These are phyloP conservation scores for Ustilago curta DNA, from an alignment of 1,284 basidiomycete species.

Conservation along the genomic window DNA sequence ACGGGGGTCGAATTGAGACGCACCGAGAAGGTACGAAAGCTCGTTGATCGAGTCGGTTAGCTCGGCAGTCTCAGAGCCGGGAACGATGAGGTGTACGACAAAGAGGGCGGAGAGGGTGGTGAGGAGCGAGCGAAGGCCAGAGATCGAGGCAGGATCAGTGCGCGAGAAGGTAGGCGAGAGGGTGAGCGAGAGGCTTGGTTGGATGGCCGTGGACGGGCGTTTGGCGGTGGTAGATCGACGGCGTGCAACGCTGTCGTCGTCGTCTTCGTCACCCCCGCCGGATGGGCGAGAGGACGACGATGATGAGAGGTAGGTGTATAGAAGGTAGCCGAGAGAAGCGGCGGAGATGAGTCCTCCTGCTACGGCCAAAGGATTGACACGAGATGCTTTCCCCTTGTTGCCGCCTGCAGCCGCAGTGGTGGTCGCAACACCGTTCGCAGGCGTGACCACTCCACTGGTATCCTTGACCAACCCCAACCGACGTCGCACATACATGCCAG, in stretches of 20 bases:
- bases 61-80: slow-evolving; percentile 13
- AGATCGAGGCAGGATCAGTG: not conserved
- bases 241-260: slow-evolving; percentile 25
- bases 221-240: slow-evolving; percentile 7
- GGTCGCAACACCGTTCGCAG: not conserved
- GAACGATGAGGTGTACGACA: slow-evolving; percentile 45
- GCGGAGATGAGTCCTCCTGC: slow-evolving; percentile 37
- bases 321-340: slow-evolving; percentile 33
- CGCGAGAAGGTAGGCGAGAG: slow-evolving; percentile 35
- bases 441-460: not conserved
- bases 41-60: slow-evolving; percentile 12
- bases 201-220: not conserved
- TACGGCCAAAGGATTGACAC: slow-evolving; percentile 29
- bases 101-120: slow-evolving; percentile 15
- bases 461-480: slow-evolving; percentile 16
- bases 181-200: slow-evolving; percentile 31
- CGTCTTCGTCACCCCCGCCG: slow-evolving; percentile 23
- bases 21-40: slow-evolving; percentile 5
- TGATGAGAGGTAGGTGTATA: slow-evolving; percentile 38
- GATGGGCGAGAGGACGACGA: slow-evolving; percentile 1
- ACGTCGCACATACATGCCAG: slow-evolving; percentile 35
- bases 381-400: slow-evolving; percentile 1
- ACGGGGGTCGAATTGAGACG: slow-evolving; percentile 20
- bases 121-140: slow-evolving; percentile 27
- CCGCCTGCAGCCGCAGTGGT: slow-evolving; percentile 10